Evolutionary conservation across 371 early-diverging fungal species (phyloP), one percentile per base, ranked within the genome.

Genomic region (Zychaea mexicana): DNA sequence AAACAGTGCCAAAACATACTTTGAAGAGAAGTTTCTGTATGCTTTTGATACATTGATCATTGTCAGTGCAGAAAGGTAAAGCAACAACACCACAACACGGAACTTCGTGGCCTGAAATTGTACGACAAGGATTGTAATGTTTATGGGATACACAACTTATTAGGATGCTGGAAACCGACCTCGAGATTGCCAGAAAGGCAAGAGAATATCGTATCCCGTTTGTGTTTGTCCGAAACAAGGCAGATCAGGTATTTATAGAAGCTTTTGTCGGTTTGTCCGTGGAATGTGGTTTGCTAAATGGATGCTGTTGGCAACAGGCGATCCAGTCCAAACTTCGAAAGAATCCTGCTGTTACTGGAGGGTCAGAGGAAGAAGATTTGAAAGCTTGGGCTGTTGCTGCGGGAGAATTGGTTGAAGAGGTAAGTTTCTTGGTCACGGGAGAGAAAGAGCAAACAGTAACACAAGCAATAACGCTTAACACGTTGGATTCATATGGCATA

Each of bases 41-140:
- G 78, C 79, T 3, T 82, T 82, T 68, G 82, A 82, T 69, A 66
- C 79, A 15, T 61, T 82, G 9, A 68, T 82, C 12, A 72, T 82
- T 58, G 82, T 82, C 15, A 66, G 68, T n/a, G 75, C 79, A 9
- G 77, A 82, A 54, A 66, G 81, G 78, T 76, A 79, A 70, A 26
- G 22, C 22, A 52, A 32, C 42, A n/a, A 32, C 32, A 17, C n/a
- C n/a, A n/a, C n/a, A n/a, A n/a, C n/a, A n/a, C n/a, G n/a, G n/a
- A n/a, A n/a, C n/a, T n/a, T n/a, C 27, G 46, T 21, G 60, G 49
- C n/a, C 42, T 38, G 17, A 17, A 36, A 36, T 42, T 42, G 42
- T 42, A 5, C n/a, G 13, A 42, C 49, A 61, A 61, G 4, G 17
- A 24, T 30, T 15, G 15, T 26, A 46, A 47, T 28, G 17, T 15